Conservation (phyloP, 345 rosid species). For the Raphanus raphanistrum region DNA sequence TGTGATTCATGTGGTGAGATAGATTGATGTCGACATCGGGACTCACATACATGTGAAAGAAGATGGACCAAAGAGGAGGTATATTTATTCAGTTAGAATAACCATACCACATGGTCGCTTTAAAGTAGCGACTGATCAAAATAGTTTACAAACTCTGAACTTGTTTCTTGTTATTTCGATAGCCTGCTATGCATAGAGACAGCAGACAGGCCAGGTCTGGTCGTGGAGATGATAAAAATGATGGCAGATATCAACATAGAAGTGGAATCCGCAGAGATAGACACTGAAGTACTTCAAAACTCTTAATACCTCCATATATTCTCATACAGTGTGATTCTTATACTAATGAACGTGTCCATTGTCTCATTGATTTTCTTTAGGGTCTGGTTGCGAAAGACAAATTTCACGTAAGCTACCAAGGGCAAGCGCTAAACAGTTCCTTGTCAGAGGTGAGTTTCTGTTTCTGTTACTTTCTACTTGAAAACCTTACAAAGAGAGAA, state of each 20-base stretch:
- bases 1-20: constrained; percentile 30
- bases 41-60: constrained; percentile 71
- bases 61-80: constrained; percentile 93
- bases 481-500: background rate
- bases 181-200: constrained; percentile 88
- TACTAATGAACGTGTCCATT: background rate
- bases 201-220: constrained; percentile 92
- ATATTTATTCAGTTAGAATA: constrained; percentile 10
- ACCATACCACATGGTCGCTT: background rate
- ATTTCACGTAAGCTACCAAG: constrained; percentile 93
- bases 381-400: constrained; percentile 92
- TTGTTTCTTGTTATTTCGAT: constrained; percentile 18
- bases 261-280: constrained; percentile 92
- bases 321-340: constrained; percentile 1
- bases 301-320: background rate
- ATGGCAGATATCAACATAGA: constrained; percentile 78
- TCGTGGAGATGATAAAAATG: constrained; percentile 74
- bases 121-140: background rate
- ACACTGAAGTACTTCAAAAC: constrained; percentile 66
- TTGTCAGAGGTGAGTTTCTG: constrained; percentile 63
- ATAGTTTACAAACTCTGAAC: background rate
- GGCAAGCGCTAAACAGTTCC: constrained; percentile 67
- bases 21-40: constrained; percentile 90
- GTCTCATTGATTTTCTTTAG: constrained; percentile 39
- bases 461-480: background rate